phyloP scores from a whole-genome alignment of 2,329 filamentous ascomycete genomes.

The Sporothrix protearum region DNA sequence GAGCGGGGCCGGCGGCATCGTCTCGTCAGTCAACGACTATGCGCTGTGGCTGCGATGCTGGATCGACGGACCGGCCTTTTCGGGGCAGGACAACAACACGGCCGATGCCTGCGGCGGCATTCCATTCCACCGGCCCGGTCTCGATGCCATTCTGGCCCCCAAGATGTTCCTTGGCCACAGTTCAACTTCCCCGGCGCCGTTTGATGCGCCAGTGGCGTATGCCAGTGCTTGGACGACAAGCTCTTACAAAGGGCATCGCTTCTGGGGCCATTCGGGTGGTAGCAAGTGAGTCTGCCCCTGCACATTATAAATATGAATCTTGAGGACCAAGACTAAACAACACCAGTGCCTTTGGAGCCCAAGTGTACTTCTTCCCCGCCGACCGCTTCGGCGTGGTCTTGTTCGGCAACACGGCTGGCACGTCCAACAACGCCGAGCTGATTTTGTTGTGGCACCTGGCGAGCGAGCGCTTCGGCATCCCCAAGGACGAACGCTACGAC shows the following conservation, averaged over 20 bases:
- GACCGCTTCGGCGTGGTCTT: constrained; percentile 42
- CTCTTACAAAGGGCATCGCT: constrained; percentile 43
- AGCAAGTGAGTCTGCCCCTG: constrained; percentile 33
- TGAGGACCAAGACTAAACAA: not conserved
- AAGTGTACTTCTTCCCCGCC: constrained; percentile 41
- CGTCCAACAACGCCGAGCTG: constrained; percentile 38
- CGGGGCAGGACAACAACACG: not conserved
- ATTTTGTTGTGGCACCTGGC: constrained; percentile 41
- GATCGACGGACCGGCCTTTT: constrained; percentile 34
- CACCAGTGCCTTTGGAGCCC: constrained; percentile 34
- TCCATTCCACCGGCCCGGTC: constrained; percentile 36
- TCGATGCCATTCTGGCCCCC: constrained; percentile 36
- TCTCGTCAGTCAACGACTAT: constrained; percentile 51
- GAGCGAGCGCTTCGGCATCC: constrained; percentile 40
- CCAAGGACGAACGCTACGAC: constrained; percentile 37
- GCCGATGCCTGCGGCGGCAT: constrained; percentile 29
- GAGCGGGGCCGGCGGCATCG: constrained; percentile 42
- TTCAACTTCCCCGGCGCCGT: constrained; percentile 27
- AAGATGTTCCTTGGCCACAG: constrained; percentile 32
- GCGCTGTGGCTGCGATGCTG: constrained; percentile 50
- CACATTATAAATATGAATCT: too few relatives aligned
- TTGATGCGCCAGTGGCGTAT: constrained; percentile 39
- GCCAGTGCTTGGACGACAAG: constrained; percentile 41
- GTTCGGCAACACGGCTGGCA: constrained; percentile 44
- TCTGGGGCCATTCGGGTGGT: constrained; percentile 44